Base-by-base conservation (phyloP, 305 asterid species). In the Fraxinus albicans region DNA sequence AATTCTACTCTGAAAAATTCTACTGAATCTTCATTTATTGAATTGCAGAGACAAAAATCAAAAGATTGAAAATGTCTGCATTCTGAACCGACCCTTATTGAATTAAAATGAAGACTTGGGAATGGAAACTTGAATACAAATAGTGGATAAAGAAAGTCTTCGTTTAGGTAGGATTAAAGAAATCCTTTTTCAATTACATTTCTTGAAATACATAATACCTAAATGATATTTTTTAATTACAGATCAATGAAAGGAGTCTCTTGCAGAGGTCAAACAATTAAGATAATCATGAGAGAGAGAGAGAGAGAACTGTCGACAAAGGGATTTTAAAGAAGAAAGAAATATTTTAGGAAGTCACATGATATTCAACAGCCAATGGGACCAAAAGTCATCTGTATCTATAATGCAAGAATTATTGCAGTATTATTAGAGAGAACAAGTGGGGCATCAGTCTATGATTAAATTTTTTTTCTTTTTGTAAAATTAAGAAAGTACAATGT, bases 371-470 rank as follows among this genome's bases (percentile, higher is more conserved):
- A 85, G 85, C 86, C 83, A 36, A 86, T 85, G 94, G 94, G 91
- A 81, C 93, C 91, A 84, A 82, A 73, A 36, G 78, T 86, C 88
- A 86, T 80, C 90, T 89, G 91, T 81, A 92, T 82, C 88, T 87
- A 88, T 87, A 81, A 90, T 88, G 86, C 83, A 75, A 91, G 87
- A 91, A 89, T 94, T 89, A 94, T 93, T 90, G 87, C 89, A 75
- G 86, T 88, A 86, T 85, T 84, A 85, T 86, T 29, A 38, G 23
- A 38, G 65, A 81, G 79, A 83, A 81, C 92, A 86, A 91, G 89
- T 91, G 88, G 90, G 86, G 60, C 85, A 86, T 77, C 88, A 85
- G 84, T 65, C 88, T 85, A 76, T 77, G 47, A 82, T 90, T 88
- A 86, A 88, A 81, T 83, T 89, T 69, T n/a, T 31, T 65, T n/a